These are phyloP conservation scores for Aspergillus clavatus DNA, from an alignment of 2,329 filamentous ascomycete species.

Conservation along the genomic window DNA sequence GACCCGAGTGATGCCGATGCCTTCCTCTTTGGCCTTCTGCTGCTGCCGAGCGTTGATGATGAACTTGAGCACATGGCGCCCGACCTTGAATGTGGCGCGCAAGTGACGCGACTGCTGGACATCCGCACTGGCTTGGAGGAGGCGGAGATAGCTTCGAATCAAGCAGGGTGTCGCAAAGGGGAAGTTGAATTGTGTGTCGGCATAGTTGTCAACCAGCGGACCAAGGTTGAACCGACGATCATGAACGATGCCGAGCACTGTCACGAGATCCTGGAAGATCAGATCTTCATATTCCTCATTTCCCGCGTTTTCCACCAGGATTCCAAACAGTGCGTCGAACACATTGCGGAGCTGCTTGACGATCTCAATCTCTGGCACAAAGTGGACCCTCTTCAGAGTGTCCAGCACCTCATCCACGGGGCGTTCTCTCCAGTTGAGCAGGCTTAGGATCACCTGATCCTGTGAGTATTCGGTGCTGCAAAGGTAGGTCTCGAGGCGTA, in stretches of 20 bases:
- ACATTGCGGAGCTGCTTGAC: constrained; percentile 90
- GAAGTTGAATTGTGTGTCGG: constrained; percentile 83
- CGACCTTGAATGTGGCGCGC: constrained; percentile 90
- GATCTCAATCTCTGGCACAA: constrained; percentile 95
- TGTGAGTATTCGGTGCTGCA: constrained; percentile 95
- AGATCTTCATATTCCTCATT: constrained; percentile 90
- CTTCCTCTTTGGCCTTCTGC: constrained; percentile 82
- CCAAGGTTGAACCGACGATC: constrained; percentile 89
- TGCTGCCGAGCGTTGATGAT: constrained; percentile 84
- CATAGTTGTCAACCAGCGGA: constrained; percentile 86
- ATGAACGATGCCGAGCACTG: constrained; percentile 86
- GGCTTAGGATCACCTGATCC: constrained; percentile 75
- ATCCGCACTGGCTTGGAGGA: constrained; percentile 78
- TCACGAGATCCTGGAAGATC: constrained; percentile 84
- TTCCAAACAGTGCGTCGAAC: constrained; percentile 84
- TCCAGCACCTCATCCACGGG: constrained; percentile 66
- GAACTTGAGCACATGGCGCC: constrained; percentile 87
- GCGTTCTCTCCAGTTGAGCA: constrained; percentile 81
- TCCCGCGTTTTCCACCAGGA: constrained; percentile 84
- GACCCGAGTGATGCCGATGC: constrained; percentile 72
- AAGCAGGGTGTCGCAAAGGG: constrained; percentile 87
- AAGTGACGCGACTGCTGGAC: constrained; percentile 77
- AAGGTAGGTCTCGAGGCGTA: constrained; percentile 76
- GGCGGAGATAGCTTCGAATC: constrained; percentile 76
- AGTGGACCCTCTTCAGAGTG: constrained; percentile 76